These are phyloP conservation scores for Sugiyamaella americana DNA, from an alignment of 805 yeast genomes.

Conservation along the genomic window DNA sequence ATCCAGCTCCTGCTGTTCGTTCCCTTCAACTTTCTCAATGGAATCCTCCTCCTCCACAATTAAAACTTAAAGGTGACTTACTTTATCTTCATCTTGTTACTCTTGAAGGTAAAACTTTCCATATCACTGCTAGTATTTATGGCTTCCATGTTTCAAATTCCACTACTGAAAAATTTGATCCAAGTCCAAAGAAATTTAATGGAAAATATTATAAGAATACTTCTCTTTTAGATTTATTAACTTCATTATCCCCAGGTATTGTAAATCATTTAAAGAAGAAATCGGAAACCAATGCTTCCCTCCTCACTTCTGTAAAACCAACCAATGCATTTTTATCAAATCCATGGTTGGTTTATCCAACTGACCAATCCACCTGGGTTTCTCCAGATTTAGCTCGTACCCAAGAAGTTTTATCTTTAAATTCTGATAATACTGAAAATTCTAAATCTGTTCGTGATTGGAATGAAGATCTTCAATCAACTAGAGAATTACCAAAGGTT, in stretches of 20 bases:
- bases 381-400: slow-evolving; percentile 51
- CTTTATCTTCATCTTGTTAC: slow-evolving; percentile 70
- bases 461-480: slow-evolving; percentile 85
- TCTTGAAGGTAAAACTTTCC: slow-evolving; percentile 71
- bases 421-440: slow-evolving; percentile 41
- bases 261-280: slow-evolving; percentile 46
- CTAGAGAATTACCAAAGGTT: slow-evolving; percentile 58
- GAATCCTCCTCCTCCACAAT: slow-evolving; percentile 74
- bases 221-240: slow-evolving; percentile 56
- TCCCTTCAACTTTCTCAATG: slow-evolving; percentile 72
- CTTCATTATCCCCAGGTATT: slow-evolving; percentile 61
- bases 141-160: slow-evolving; percentile 79
- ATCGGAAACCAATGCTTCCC: slow-evolving; percentile 34
- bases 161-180: slow-evolving; percentile 60
- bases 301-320: slow-evolving; percentile 40
- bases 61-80: slow-evolving; percentile 66
- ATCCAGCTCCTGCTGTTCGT: slow-evolving; percentile 34
- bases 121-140: slow-evolving; percentile 68
- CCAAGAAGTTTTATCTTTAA: slow-evolving; percentile 51
- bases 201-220: slow-evolving; percentile 38
- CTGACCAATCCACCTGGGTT: slow-evolving; percentile 18
- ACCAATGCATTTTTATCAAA: slow-evolving; percentile 52
- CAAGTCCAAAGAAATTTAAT: slow-evolving; percentile 38
- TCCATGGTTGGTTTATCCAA: slow-evolving; percentile 66
- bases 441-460: slow-evolving; percentile 57